These are phyloP conservation scores for Clonostachys rhizophaga DNA, from an alignment of 2,329 filamentous ascomycete genomes.

Conservation along the genomic window DNA sequence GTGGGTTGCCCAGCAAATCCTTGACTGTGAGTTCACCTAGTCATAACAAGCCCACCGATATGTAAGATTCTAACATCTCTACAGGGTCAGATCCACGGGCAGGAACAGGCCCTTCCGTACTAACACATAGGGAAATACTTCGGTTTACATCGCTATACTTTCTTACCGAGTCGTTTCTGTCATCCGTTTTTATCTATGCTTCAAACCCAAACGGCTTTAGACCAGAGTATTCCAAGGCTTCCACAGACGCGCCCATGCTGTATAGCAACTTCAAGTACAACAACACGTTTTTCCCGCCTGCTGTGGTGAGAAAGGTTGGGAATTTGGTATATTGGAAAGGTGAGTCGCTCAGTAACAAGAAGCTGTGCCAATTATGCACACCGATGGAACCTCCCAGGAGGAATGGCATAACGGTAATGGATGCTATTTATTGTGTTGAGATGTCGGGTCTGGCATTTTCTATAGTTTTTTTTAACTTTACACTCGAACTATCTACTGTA, in stretches of 20 bases:
- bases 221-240: neutral
- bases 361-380: no score
- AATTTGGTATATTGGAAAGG: slow-evolving; percentile 8
- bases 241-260: neutral
- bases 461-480: no score
- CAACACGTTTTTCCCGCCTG: slow-evolving; percentile 7
- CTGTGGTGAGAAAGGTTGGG: slow-evolving; percentile 5
- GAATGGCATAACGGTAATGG: no score
- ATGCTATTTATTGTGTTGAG: no score
- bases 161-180: slow-evolving; percentile 14
- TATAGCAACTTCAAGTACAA: slow-evolving; percentile 11
- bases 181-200: neutral
- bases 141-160: slow-evolving; percentile 13
- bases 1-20: slow-evolving; percentile 33
- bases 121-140: slow-evolving; percentile 11
- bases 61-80: neutral
- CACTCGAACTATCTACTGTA: no score
- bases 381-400: no score
- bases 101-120: slow-evolving; percentile 8
- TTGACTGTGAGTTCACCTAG: slow-evolving; percentile 7
- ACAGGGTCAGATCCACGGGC: slow-evolving; percentile 3
- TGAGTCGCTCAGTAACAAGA: neutral
- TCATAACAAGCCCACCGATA: neutral
- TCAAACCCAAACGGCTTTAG: neutral
- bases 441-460: no score